Evolutionary conservation across 2,329 filamentous ascomycete species (phyloP), one percentile per base, ranked within the genome.

Genomic region (Epichloe bromicola): DNA sequence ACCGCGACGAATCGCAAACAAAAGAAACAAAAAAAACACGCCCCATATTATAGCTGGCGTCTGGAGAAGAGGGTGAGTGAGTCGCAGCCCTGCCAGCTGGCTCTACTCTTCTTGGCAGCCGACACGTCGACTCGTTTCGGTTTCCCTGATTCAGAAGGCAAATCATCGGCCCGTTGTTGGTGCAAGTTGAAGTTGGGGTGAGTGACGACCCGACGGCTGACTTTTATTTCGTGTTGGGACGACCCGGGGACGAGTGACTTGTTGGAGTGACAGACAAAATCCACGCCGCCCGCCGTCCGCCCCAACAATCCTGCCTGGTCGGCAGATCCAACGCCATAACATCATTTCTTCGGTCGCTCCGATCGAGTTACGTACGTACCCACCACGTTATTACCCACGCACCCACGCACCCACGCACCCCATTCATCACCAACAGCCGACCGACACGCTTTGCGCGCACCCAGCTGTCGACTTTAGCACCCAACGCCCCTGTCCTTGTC

Each of bases 1-100:
- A 34, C 39, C 48, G 48, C 48, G 48, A 40, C 17, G 48, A 50
- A 38, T 38, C 33, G 34, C 40, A 50, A 36, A 23, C n/a, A 23
- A 2, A 33, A 50, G 23, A 23, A 23, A 23, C n/a, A n/a, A 50
- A 36, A 23, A 23, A 23, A 2, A 33, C n/a, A 20, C 1, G 2
- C 26, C 11, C 11, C 39, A 26, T 8, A 26, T 26, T 26, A 49
- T 49, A 37, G 47, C 36, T 49, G 48, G 48, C 10, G 17, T 43
- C 41, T 30, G 20, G 2, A 6, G 15, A n/a, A 17, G 41, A 33
- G 41, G 20, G 15, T 8, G 41, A 43, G 23, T 8, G 20, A 44
- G 23, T 20, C 14, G 23, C 20, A 33, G 41, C 41, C 7, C 23
- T 26, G 23, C 23, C 23, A 26, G 23, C 23, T 11, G n/a, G 40